Evolutionary conservation across 768 basidiomycete species (phyloP).

Genomic region (Suillus variegatus): DNA sequence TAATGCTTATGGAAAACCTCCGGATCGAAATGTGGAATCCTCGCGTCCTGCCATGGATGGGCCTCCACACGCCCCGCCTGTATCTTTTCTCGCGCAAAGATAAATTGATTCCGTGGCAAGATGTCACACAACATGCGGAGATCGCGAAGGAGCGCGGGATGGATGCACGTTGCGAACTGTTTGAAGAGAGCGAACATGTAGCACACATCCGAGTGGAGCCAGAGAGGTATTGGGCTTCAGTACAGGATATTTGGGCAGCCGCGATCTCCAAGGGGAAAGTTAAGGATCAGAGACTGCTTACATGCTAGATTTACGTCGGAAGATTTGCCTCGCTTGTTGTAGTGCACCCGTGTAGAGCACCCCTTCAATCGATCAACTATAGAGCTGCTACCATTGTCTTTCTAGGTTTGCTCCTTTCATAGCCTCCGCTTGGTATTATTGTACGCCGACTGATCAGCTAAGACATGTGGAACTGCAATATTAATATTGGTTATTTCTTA

Average conservation of each 20-base stretch:
- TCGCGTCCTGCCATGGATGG: constrained; percentile 33
- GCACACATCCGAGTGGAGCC: constrained; percentile 33
- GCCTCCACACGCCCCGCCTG: constrained; percentile 31
- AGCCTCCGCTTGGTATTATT: too few species aligned
- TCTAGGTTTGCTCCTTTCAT: too few species aligned
- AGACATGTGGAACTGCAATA: too few species aligned
- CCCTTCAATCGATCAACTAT: too few species aligned
- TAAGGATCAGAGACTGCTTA: too few species aligned
- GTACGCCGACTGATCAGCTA: too few species aligned
- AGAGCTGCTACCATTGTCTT: too few species aligned
- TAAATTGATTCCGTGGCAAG: constrained; percentile 28
- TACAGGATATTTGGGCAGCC: constrained; percentile 22
- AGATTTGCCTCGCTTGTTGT: too few species aligned
- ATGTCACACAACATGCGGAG: constrained; percentile 27
- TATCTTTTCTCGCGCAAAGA: constrained; percentile 39
- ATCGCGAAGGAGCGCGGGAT: constrained; percentile 25
- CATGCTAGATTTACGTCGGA: too few species aligned
- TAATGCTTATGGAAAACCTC: constrained; percentile 7
- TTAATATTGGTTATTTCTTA: too few species aligned
- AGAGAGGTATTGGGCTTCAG: constrained; percentile 28
- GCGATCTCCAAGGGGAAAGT: constrained; percentile 13
- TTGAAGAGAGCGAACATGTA: constrained; percentile 37
- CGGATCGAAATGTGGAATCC: constrained; percentile 21
- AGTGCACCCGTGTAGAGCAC: too few species aligned
- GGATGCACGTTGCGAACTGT: constrained; percentile 29